Evolutionary conservation across 2,329 filamentous ascomycete genomes (phyloP).

Genomic region (Hirsutella thompsonii): DNA sequence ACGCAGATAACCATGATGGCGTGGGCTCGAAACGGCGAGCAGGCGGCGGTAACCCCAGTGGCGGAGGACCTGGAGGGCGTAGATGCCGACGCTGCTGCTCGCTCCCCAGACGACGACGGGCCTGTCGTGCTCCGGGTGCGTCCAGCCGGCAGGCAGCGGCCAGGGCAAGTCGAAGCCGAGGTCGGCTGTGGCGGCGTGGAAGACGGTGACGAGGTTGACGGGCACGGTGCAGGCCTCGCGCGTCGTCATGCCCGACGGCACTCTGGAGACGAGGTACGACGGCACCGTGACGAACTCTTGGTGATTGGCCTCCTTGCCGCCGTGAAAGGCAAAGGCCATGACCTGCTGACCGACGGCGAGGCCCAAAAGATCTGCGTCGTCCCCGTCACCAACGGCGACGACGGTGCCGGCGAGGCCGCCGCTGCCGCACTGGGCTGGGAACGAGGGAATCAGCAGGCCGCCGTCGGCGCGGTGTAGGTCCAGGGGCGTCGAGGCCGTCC

Average conservation of each 20-base stretch:
- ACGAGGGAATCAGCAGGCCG: constrained; percentile 34
- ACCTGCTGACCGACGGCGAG: constrained; percentile 42
- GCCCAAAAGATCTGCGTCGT: constrained; percentile 16
- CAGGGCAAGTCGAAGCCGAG: constrained; percentile 41
- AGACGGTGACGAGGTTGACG: constrained; percentile 45
- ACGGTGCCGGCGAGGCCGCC: constrained; percentile 39
- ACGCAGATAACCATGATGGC: constrained; percentile 29
- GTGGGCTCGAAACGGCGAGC: constrained; percentile 31
- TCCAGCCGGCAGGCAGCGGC: constrained; percentile 34
- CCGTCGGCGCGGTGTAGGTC: constrained; percentile 51
- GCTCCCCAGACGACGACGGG: constrained; percentile 39
- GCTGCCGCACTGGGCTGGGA: constrained; percentile 37
- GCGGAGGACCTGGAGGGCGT: constrained; percentile 33
- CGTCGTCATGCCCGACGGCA: constrained; percentile 27
- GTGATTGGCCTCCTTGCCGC: constrained; percentile 33
- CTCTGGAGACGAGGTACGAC: constrained; percentile 32
- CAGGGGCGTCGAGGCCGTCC: constrained; percentile 47
- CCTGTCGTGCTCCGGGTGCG: constrained; percentile 17
- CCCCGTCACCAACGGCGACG: constrained; percentile 30
- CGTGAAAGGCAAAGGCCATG: constrained; percentile 38
- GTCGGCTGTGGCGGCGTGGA: constrained; percentile 37
- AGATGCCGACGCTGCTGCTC: constrained; percentile 37
- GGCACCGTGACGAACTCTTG: constrained; percentile 42
- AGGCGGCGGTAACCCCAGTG: constrained; percentile 39
- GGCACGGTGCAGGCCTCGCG: constrained; percentile 39